A percentile compares a stretch with the other conserved stretches of the same genome.
phyloP scores from a whole-genome alignment of 192 early-diverging fungal species.

The Mortierella antarctica region DNA sequence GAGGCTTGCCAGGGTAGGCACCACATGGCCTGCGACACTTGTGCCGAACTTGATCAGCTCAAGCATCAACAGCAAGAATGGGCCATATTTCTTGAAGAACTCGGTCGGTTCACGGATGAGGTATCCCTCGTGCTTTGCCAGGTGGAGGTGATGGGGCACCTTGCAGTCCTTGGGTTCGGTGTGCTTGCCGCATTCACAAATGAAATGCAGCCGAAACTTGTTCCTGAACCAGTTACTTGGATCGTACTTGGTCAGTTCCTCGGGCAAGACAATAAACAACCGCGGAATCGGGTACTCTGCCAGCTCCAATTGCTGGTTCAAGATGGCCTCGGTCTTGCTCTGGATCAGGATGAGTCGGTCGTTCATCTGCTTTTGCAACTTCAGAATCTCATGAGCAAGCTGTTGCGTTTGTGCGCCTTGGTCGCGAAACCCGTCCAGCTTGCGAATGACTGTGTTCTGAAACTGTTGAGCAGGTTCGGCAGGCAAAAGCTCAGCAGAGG shows the following conservation, averaged over 20 bases:
- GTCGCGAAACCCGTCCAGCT: not conserved
- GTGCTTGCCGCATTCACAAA: conserved; percentile 9
- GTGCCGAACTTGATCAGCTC: not conserved
- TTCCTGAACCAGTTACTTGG: not conserved
- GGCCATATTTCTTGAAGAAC: conserved; percentile 8
- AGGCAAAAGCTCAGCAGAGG: not conserved
- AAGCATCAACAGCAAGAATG: not conserved
- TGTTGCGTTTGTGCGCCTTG: not conserved
- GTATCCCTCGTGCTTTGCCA: conserved; percentile 7
- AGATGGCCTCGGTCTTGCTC: conserved; percentile 6
- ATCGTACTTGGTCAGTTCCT: not conserved
- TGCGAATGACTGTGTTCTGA: not conserved
- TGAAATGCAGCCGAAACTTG: not conserved
- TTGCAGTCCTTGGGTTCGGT: not conserved
- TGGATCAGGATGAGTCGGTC: conserved; percentile 11
- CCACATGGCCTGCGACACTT: not conserved
- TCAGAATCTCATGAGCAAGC: conserved; percentile 9
- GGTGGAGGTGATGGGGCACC: not conserved
- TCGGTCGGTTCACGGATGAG: conserved; percentile 1
- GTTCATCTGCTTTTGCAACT: conserved; percentile 9
- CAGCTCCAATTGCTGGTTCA: conserved; percentile 9
- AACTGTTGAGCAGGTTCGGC: not conserved
- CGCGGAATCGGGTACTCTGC: conserved; percentile 13
- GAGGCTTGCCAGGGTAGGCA: not conserved
- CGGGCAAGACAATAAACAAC: conserved; percentile 12